Base-by-base conservation (phyloP, 2,329 filamentous ascomycete species). In the Aureobasidium lini region DNA sequence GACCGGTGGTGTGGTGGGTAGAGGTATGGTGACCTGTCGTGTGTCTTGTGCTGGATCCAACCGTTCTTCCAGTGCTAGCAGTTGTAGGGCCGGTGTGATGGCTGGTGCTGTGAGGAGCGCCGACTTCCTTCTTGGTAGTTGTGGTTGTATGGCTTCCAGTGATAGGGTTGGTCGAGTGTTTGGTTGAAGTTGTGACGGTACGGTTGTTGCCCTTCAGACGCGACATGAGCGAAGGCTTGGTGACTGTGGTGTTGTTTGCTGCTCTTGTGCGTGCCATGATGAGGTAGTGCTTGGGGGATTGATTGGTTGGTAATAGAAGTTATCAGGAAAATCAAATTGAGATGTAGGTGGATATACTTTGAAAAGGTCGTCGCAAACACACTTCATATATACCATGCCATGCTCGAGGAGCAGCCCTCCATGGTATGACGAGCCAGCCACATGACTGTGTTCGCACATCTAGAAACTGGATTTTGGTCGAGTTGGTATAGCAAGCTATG, bases 211-310 rank as follows among this genome's bases (percentile, higher is more conserved):
- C 72, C 49, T 77, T 77, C 13, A 84, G 77, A 58, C 81, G 78
- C 56, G 78, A 79, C 74, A 83, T 79, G 48, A 85, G 72, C 37
- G 76, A 77, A 16, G 81, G 80, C 62, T 79, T 76, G 42, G 73
- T 69, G 46, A 75, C 74, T 62, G 72, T 73, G 23, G 62, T 62
- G 40, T 34, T 58, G 34, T 58, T 58, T 42, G 54, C 54, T 40
- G 54, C 16, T 48, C 54, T 48, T 34, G 54, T 58, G 37, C 37
- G 28, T 28, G 54, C 54, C 54, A 58, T 58, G 28, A 28, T 58
- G 32, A n/a, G 11, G 23, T 42, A n/a, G n/a, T 58, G 36, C 18
- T 31, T 42, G 28, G 4, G 39, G 29, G 1, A 11, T 46, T 23
- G 10, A 15, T 54, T 15, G 37, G 18, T 40, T 32, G 49, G 37